Evolutionary conservation across 202 grass and related monocot species (phyloP).

Genomic region (Hordeum pubiflorum): DNA sequence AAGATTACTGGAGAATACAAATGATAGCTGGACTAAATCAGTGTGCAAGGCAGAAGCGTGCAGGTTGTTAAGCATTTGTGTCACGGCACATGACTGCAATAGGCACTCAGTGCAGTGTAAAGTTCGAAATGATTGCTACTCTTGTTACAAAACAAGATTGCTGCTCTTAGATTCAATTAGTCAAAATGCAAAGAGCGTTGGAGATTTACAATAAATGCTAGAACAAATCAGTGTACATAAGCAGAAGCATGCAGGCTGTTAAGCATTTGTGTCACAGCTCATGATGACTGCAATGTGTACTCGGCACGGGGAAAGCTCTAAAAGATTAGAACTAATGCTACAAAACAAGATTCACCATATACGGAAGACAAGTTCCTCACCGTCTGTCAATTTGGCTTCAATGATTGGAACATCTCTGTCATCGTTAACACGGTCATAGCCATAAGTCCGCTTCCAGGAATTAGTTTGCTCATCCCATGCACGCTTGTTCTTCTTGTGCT

Average conservation of each 20-base stretch:
- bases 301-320: background rate
- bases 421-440: slow-evolving; percentile 91
- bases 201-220: background rate
- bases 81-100: too few relatives aligned
- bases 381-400: slow-evolving; percentile 72
- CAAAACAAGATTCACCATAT: background rate
- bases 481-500: slow-evolving; percentile 80
- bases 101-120: too few relatives aligned
- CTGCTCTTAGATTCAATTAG: background rate
- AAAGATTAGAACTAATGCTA: background rate
- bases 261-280: background rate
- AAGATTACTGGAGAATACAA: too few relatives aligned
- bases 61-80: too few relatives aligned
- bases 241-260: background rate
- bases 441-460: slow-evolving; percentile 74
- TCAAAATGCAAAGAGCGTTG: background rate
- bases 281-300: background rate
- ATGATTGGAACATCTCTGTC: slow-evolving; percentile 83
- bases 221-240: background rate
- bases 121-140: too few relatives aligned
- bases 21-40: too few relatives aligned
- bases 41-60: too few relatives aligned
- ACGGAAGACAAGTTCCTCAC: slow-evolving; percentile 35
- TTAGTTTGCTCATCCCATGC: slow-evolving; percentile 79
- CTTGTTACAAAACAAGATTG: background rate